A percentile compares a stretch with the other conserved stretches of the same genome.
Conservation (phyloP, 768 basidiomycete species). For the Boletus reticuloceps region DNA sequence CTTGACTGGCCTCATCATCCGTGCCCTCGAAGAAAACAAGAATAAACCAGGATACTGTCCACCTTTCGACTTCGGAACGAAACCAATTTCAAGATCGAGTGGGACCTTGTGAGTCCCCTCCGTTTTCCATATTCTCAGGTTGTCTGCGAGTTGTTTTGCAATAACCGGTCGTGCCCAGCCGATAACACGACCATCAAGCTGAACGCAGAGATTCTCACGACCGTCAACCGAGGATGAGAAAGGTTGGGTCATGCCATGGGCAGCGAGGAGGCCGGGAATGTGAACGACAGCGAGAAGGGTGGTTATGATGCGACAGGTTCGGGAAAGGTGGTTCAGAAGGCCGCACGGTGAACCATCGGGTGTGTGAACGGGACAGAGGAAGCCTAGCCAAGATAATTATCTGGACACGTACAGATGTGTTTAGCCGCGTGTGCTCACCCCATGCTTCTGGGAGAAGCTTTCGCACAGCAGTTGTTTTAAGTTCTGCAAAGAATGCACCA, state of each 20-base stretch:
- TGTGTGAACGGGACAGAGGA: conserved; percentile 97
- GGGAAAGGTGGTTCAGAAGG: conserved; percentile 92
- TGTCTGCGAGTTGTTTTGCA: conserved; percentile 77
- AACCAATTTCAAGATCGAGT: conserved; percentile 91
- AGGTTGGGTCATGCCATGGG: conserved; percentile 92
- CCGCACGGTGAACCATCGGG: conserved; percentile 98
- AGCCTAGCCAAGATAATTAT: conserved; percentile 50
- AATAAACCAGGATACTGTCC: conserved; percentile 97
- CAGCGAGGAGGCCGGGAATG: conserved; percentile 76
- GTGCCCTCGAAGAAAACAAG: conserved; percentile 78
- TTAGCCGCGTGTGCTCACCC: conserved; percentile 52
- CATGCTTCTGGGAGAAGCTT: conserved; percentile 97
- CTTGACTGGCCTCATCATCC: conserved; percentile 99
- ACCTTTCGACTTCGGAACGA: conserved; percentile 83
- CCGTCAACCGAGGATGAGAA: conserved; percentile 83
- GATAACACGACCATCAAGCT: conserved; percentile 93
- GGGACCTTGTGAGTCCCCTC: conserved; percentile 80
- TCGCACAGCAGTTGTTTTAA: conserved; percentile 96
- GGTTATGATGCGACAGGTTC: conserved; percentile 90
- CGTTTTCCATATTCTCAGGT: conserved; percentile 93
- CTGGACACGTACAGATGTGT: neutral
- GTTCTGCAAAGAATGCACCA: conserved; percentile 98
- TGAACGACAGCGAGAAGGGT: conserved; percentile 68
- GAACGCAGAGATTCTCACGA: conserved; percentile 77
- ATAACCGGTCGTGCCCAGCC: conserved; percentile 84